Base-by-base conservation (phyloP, 2,329 filamentous ascomycete genomes). In the Raffaelea deltoideospora region DNA sequence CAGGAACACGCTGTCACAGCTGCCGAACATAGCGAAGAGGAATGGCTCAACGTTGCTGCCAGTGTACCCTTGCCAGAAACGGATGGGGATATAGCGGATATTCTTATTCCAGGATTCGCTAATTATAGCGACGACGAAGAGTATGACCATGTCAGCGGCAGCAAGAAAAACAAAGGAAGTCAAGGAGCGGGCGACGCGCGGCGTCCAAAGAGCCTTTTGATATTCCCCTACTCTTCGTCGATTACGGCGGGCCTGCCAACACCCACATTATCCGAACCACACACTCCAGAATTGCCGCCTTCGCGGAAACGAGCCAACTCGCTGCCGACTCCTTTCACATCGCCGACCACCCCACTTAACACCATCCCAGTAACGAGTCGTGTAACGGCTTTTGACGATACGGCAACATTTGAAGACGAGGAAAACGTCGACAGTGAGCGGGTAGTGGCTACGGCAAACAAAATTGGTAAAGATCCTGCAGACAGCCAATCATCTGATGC, bases 71-170 rank as follows among this genome's bases (percentile, higher is more conserved):
- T 90, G 10, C 82, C 82, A 0, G 60, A 77, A 29, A 64, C 64
- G 19, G 64, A 72, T 26, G 67, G 75, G 33, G 84, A 92, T 50
- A 59, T 88, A 8, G 69, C 78, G 32, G 84, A 92, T 51, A 90
- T 92, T 30, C 81, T 90, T 49, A 69, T 85, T 31, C 80, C 81
- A 4, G 80, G 79, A 0, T 63, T 85, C 5, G 72, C 68, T 1
- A 55, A 54, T 11, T 67, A 75, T 44, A 72, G 65, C 39, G 76
- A 83, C 38, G 76, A 78, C 13, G 78, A 79, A 37, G 63, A 82
- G 37, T 75, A 77, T 9, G 77, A 77, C 35, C 63, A 61, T 10
- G 77, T 78, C 35, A 21, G 14, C 3, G 15, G 21, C 22, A 23
- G 14, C 9, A 27, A 22, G 10, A 35, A 30, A 24, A 28, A 23